These are phyloP conservation scores for Chenopodium formosanum DNA, from an alignment of 148 eudicot species.

Conservation along the genomic window DNA sequence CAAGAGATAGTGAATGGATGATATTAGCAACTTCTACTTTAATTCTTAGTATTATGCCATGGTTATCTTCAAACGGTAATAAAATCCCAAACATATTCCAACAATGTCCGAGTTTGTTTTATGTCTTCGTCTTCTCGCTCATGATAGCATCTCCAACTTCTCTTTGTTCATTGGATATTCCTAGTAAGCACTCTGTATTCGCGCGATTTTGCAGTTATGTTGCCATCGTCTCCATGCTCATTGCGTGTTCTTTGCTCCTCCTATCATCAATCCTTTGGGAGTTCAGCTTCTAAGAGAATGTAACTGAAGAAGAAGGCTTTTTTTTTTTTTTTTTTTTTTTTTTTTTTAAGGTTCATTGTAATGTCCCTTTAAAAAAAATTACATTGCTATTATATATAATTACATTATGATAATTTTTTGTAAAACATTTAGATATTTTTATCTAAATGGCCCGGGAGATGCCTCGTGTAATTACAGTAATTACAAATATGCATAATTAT, in stretches of 20 bases:
- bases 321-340: too few species aligned
- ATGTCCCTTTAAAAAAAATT: too few species aligned
- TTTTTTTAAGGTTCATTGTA: too few species aligned
- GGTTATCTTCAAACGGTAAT: neutral
- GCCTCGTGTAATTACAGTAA: too few species aligned
- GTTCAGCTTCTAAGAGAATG: neutral
- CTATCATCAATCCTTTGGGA: neutral
- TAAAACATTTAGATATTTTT: too few species aligned
- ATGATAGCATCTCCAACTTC: slow-evolving; percentile 11
- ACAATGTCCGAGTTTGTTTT: neutral
- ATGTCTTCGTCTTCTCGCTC: slow-evolving; percentile 1
- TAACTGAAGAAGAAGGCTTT: too few species aligned
- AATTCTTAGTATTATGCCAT: slow-evolving; percentile 3
- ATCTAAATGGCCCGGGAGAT: too few species aligned
- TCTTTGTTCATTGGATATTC: slow-evolving; percentile 1
- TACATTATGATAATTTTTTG: too few species aligned
- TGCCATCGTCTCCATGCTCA: neutral
- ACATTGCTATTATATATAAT: too few species aligned
- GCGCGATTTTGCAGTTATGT: neutral
- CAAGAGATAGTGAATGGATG: neutral
- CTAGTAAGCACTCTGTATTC: neutral
- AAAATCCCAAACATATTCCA: neutral
- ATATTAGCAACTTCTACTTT: neutral
- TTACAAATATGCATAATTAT: too few species aligned
- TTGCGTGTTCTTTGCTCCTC: neutral